Evolutionary conservation across 2,329 filamentous ascomycete species (phyloP).

Genomic region (Penicillium sp.): DNA sequence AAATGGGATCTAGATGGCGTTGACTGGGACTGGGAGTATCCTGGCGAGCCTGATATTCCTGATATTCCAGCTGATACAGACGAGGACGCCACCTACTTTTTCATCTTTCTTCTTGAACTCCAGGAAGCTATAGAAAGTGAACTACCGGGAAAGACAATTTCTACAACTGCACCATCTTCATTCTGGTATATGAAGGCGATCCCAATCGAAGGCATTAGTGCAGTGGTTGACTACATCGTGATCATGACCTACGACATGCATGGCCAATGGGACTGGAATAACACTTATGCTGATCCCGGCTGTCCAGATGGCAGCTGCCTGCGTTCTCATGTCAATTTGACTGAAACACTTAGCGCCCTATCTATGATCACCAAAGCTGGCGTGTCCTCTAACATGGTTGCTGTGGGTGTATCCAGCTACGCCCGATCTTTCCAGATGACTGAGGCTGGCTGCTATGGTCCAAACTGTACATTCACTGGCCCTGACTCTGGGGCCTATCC

Average conservation of each 20-base stretch:
- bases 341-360: constrained; percentile 35
- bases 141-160: background rate
- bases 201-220: background rate
- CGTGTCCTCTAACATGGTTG: background rate
- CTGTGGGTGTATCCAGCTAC: background rate
- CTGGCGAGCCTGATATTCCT: background rate
- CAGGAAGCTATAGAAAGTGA: no score
- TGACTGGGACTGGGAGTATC: background rate
- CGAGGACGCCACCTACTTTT: no score
- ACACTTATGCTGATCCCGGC: background rate
- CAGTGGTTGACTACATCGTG: background rate
- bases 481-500: background rate
- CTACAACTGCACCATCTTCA: background rate
- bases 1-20: background rate
- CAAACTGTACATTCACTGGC: background rate
- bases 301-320: background rate
- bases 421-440: constrained; percentile 1
- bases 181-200: background rate
- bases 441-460: background rate
- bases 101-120: no score
- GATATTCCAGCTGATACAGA: background rate
- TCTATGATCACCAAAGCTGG: constrained; percentile 6
- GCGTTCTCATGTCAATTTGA: constrained; percentile 42
- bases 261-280: background rate
- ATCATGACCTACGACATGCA: background rate